Base-by-base conservation (phyloP, 495 filamentous ascomycete genomes). In the Daldinia decipiens region DNA sequence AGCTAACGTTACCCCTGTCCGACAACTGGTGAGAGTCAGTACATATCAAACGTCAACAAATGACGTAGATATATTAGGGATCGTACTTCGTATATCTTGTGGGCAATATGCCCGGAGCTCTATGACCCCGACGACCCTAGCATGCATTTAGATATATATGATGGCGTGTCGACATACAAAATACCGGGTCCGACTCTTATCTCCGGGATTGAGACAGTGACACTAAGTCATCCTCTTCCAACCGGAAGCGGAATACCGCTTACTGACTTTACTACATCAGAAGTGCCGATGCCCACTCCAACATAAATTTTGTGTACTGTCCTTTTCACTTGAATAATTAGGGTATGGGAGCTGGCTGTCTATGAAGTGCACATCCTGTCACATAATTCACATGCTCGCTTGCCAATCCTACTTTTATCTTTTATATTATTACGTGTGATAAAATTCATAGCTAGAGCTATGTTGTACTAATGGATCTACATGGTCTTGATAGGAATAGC, bases 131-230 rank as follows among this genome's bases (percentile, higher is more conserved):
- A 71, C 0, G 80, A 83, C 26, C 72, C 76, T 0, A 80, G 80
- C 1, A 72, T 83, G 29, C 59, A 64, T n/a, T 34, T 82, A 2
- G 73, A 82, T 71, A 78, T 81, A 19, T 77, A 88, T 80, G 71
- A 75, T 29, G 67, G 76, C 17, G 62, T 85, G 26, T 75, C 76
- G 40, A 79, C 78, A 52, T 87, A 87, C 71, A 79, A 78, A 29
- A 82, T 87, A 59, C 86, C 86, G 11, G 86, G 85, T 2, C 85
- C 86, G 26, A 51, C 81, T 21, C 77, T 84, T n/a, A 84, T 84
- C 34, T 70, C 79, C 53, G 79, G 78, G 19, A 79, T 77, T 26
- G 56, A 67, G 38, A 58, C 71, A 2, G 67, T 27, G 11, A 55
- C 58, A 1, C 55, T 70, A 1, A 70, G 67, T 43, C 71, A 70